Conservation (phyloP, 352 stramenopile genomes). For the Phytopythium vexans region DNA sequence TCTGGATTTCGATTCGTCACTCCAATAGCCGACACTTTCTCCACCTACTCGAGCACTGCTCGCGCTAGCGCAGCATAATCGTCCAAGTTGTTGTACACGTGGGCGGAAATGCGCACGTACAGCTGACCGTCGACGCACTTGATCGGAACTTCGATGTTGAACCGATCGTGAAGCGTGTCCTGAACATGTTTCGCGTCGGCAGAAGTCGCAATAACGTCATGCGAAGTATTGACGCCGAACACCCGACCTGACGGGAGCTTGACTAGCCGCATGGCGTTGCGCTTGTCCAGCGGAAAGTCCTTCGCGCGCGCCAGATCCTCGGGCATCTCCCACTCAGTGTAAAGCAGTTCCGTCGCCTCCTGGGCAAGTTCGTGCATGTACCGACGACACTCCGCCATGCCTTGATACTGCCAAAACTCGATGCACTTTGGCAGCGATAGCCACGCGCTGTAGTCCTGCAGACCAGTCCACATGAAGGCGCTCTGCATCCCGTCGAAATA, state of each 20-base stretch:
- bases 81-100: conserved; percentile 89
- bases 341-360: conserved; percentile 54
- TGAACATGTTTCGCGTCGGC: conserved; percentile 90
- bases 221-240: conserved; percentile 35
- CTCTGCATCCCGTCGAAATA: conserved; percentile 87
- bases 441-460: conserved; percentile 89
- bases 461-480: conserved; percentile 92
- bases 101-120: conserved; percentile 88
- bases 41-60: conserved; percentile 7
- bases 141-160: conserved; percentile 90
- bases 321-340: conserved; percentile 52
- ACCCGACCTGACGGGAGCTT: conserved; percentile 46
- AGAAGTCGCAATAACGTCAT: conserved; percentile 49
- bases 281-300: conserved; percentile 49
- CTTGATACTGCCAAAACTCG: conserved; percentile 77
- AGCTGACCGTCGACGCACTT: conserved; percentile 88
- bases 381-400: conserved; percentile 31
- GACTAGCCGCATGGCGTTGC: conserved; percentile 74
- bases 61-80: conserved; percentile 80
- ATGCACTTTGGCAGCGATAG: conserved; percentile 83
- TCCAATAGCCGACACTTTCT: too few species aligned
- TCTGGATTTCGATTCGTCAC: too few species aligned
- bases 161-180: conserved; percentile 77
- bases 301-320: conserved; percentile 28
- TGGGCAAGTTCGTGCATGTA: conserved; percentile 70